These are phyloP conservation scores for Boletus semigastroideus DNA, from an alignment of 1,284 basidiomycete genomes.

Conservation along the genomic window DNA sequence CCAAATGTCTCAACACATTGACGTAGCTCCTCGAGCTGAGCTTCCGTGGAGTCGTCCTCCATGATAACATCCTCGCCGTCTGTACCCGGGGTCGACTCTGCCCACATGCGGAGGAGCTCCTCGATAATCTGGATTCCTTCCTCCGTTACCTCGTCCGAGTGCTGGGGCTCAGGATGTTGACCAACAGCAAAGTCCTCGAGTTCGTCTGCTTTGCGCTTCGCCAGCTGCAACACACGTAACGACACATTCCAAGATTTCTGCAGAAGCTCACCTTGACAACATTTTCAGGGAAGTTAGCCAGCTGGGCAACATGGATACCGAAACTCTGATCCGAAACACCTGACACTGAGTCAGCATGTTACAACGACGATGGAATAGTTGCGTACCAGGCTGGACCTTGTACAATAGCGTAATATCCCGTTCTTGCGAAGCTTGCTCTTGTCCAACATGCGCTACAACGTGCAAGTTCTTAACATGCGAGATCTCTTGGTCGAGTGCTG, in stretches of 20 bases:
- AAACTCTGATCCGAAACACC: constrained; percentile 95
- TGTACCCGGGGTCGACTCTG: constrained; percentile 35
- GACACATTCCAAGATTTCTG: neutral
- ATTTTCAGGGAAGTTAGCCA: constrained; percentile 94
- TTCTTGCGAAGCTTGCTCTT: constrained; percentile 62
- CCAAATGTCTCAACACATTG: constrained; percentile 67
- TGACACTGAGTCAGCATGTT: constrained; percentile 18
- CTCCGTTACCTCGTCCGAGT: constrained; percentile 64
- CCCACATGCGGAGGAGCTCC: constrained; percentile 79
- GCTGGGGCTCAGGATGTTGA: constrained; percentile 43
- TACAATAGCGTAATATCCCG: constrained; percentile 92
- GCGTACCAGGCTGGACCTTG: constrained; percentile 88
- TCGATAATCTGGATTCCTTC: constrained; percentile 83
- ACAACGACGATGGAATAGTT: neutral
- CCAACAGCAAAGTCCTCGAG: constrained; percentile 86
- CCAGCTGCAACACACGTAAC: constrained; percentile 55
- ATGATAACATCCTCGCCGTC: constrained; percentile 60
- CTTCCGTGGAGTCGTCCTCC: constrained; percentile 51
- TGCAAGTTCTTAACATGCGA: constrained; percentile 92
- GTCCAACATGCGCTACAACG: constrained; percentile 89
- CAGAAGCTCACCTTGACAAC: constrained; percentile 73
- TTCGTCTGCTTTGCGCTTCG: constrained; percentile 94
- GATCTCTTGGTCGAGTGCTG: constrained; percentile 77
- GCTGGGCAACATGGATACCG: constrained; percentile 96
- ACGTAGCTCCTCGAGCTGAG: constrained; percentile 66